Evolutionary conservation across 306 rosid genomes (phyloP), one percentile per base, ranked within the genome.

Genomic region (Cajanus cajan): DNA sequence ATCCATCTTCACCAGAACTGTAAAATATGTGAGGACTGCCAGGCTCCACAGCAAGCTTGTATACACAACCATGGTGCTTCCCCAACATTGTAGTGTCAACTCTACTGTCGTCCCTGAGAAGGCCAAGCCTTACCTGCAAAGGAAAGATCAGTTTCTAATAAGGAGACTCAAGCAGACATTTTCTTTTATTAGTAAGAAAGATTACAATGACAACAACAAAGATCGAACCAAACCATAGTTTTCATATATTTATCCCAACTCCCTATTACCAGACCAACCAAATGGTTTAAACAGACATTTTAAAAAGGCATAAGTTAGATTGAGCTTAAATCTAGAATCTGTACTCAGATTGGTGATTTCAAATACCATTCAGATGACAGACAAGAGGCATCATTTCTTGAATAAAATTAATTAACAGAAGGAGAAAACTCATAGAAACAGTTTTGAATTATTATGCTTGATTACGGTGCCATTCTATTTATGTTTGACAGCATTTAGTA

Each of bases 11-110:
- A 24, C 91, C 90, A 25, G 88, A 84, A 71, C 94, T 90, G 71
- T 90, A 90, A 47, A 90, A 43, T 63, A 85, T 76, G 78, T 86
- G 74, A 18, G 90, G 88, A 77, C 87, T 88, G 78, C 90, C 92
- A 39, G 90, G 92, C 92, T 90, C 94, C 78, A 88, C 41, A 21
- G 92, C 92, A 78, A 90, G 90, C 86, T 88, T 84, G 85, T 84
- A 83, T 34, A 80, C 92, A 80, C 66, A 66, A 51, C 90, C 89
- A 19, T 31, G 68, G 79, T 89, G 90, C 80, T 65, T 86, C 66
- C 89, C 90, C 79, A 90, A 82, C 82, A 41, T n/a, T 69, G 77
- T 78, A 21, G 90, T 86, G 64, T 82, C 75, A 47, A 87, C 86
- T 63, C 16, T 48, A 54, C 89, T 91, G 72, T 86, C 89, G 54